phyloP scores from a whole-genome alignment of 179 eudicot species.

The Dionaea muscipula region DNA sequence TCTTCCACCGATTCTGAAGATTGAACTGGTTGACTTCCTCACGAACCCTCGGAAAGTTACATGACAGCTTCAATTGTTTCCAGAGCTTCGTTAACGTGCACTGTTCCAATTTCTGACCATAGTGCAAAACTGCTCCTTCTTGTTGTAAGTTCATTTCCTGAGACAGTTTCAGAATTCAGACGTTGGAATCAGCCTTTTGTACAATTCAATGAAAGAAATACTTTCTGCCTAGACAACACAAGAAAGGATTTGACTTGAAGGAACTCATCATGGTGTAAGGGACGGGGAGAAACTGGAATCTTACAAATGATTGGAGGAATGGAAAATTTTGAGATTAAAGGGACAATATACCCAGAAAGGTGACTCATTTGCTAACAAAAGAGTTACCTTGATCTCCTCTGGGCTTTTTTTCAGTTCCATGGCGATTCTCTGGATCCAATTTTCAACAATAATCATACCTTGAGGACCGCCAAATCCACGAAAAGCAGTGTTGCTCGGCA shows the following conservation, averaged over 20 bases:
- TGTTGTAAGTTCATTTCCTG: constrained; percentile 80
- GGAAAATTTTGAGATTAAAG: too few species aligned
- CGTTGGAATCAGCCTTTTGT: neutral
- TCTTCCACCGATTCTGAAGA: constrained; percentile 70
- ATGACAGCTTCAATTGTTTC: constrained; percentile 68
- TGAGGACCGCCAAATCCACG: constrained; percentile 99
- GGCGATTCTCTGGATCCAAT: constrained; percentile 92
- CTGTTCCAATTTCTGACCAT: constrained; percentile 65
- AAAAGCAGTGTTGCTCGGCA: constrained; percentile 92
- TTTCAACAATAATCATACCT: constrained; percentile 92
- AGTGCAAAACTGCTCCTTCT: constrained; percentile 74
- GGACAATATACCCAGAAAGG: too few species aligned
- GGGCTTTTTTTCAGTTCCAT: constrained; percentile 71
- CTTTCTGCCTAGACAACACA: neutral
- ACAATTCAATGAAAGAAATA: neutral
- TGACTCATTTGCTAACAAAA: too few species aligned
- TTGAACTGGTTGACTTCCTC: constrained; percentile 64
- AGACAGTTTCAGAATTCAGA: constrained; percentile 10
- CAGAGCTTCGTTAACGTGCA: constrained; percentile 64
- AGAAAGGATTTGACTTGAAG: neutral
- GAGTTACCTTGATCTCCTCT: constrained; percentile 80
- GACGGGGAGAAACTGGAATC: too few species aligned
- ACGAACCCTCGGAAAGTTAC: constrained; percentile 33
- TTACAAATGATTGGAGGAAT: too few species aligned
- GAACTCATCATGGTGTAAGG: too few species aligned